Evolutionary conservation across 805 yeast species (phyloP), one percentile per base, ranked within the genome.

Genomic region (Spathaspora sp.): DNA sequence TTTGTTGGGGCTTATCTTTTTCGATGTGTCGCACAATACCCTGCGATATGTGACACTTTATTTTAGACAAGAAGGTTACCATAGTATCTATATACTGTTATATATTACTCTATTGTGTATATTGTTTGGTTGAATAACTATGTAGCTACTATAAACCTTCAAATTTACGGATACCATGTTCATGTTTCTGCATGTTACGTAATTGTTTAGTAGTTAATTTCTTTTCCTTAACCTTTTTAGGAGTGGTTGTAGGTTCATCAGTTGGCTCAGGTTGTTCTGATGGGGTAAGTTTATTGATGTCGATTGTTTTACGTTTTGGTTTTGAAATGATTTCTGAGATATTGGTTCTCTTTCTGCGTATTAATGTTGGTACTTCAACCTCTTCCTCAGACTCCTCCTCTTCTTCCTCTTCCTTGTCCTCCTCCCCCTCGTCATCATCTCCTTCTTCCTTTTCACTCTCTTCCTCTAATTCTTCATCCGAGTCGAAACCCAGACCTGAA

Each of bases 111-210:
- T n/a, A n/a, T n/a, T n/a, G n/a, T n/a, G n/a, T n/a, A n/a, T n/a
- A n/a, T n/a, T n/a, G n/a, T n/a, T n/a, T n/a, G n/a, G n/a, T n/a
- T n/a, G n/a, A n/a, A n/a, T n/a, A n/a, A n/a, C n/a, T 42, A 42
- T 42, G n/a, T 19, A 12, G 10, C 26, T 19, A 35, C 52, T 62
- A 83, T 48, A 84, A 66, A 52, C 77, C 91, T 8, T 84, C 90
- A 60, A 86, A 86, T 57, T 70, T 80, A 42, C 78, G 72, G 49
- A 86, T 85, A 0, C 89, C 89, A 56, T 83, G 88, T 51, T 80
- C 85, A 49, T 79, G 82, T 31, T 73, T 73, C 45, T 77, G 83
- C 52, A 71, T 55, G 49, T 79, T 80, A 44, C 70, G 67, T 43
- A 78, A 57, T 55, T 79, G 83, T 54, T 79, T 79, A 14, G 77